Evolutionary conservation across 2,329 filamentous ascomycete species (phyloP).

Genomic region (Dichotomopilus funicola): DNA sequence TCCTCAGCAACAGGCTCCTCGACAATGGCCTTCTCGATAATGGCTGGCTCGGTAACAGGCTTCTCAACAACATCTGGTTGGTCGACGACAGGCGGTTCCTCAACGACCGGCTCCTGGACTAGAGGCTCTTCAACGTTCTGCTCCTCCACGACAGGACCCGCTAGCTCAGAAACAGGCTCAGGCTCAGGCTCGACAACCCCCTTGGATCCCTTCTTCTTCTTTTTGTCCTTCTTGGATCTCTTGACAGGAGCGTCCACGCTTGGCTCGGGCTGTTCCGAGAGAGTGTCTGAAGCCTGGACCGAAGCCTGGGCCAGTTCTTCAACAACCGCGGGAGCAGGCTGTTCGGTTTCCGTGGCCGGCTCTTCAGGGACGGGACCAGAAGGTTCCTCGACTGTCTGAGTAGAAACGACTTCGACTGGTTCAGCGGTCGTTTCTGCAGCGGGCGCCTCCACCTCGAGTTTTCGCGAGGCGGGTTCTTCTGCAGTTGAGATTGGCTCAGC

Average conservation of each 20-base stretch:
- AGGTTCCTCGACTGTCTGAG: background rate
- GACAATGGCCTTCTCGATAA: background rate
- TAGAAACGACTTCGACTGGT: background rate
- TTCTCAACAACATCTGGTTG: background rate
- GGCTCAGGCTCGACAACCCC: background rate
- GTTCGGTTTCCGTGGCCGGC: background rate
- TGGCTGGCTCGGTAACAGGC: background rate
- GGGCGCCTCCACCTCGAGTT: background rate
- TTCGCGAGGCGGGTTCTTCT: background rate
- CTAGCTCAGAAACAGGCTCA: too few relatives aligned
- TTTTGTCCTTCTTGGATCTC: constrained; percentile 1
- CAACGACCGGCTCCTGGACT: background rate
- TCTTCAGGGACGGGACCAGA: background rate
- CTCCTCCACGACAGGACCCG: background rate
- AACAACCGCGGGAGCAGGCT: background rate
- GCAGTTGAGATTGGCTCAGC: background rate
- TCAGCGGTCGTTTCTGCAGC: background rate
- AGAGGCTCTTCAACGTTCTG: background rate
- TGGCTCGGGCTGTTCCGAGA: background rate
- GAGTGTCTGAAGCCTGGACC: background rate
- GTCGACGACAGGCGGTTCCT: background rate
- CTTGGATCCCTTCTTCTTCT: constrained; percentile 15
- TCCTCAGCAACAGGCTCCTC: background rate
- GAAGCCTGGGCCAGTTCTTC: background rate
- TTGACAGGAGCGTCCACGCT: background rate